These are phyloP conservation scores for Rhamnella rubrinervis DNA, from an alignment of 331 rosid species.

Conservation along the genomic window DNA sequence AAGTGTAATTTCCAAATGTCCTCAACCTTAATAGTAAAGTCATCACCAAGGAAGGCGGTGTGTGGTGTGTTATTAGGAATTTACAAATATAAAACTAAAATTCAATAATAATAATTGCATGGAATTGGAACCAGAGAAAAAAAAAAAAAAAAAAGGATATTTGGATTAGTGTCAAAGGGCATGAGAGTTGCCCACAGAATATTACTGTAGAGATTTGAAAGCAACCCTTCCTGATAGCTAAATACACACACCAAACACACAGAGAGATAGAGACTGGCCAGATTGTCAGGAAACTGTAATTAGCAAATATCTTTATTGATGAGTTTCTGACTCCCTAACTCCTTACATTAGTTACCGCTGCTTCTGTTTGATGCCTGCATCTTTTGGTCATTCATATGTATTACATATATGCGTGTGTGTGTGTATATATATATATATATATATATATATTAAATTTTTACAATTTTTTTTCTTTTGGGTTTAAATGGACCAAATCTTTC, in stretches of 20 bases:
- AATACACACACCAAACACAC: not conserved
- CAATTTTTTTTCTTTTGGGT: not conserved
- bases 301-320: not conserved
- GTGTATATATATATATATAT: too few species aligned
- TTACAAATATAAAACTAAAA: too few species aligned
- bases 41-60: not conserved
- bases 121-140: constrained; percentile 7
- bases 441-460: too few species aligned
- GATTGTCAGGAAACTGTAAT: constrained; percentile 11
- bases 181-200: constrained; percentile 59
- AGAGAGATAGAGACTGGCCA: constrained; percentile 37
- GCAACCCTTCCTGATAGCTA: constrained; percentile 33
- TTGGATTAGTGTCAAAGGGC: constrained; percentile 60
- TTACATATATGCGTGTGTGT: too few species aligned
- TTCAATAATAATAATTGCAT: constrained; percentile 1
- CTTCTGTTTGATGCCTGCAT: constrained; percentile 18
- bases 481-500: not conserved
- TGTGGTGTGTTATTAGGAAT: not conserved
- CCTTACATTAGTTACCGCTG: not conserved
- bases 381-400: constrained; percentile 8
- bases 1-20: too few species aligned
- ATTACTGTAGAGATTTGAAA: constrained; percentile 62
- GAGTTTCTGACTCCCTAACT: constrained; percentile 1
- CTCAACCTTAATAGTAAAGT: too few species aligned
- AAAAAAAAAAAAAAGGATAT: constrained; percentile 26